phyloP scores from a whole-genome alignment of 73 alveolate genomes.

The Paramecium sonneborni region DNA sequence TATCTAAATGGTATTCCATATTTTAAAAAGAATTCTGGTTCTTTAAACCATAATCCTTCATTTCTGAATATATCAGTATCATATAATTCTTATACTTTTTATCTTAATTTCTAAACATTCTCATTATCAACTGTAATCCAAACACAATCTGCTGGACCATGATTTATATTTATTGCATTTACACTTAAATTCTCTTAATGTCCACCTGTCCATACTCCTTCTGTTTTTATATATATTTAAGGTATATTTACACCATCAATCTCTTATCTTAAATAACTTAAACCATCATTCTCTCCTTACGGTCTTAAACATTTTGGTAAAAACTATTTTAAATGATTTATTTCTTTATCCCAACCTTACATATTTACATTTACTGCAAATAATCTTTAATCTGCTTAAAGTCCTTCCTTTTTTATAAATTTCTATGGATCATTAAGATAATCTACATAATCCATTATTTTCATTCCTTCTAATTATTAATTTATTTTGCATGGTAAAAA shows the following conservation, averaged over 20 bases:
- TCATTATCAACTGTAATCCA: constrained; percentile 71
- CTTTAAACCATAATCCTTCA: constrained; percentile 75
- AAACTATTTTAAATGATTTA: constrained; percentile 55
- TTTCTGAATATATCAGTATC: constrained; percentile 67
- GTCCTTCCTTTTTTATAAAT: not conserved
- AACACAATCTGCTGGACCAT: constrained; percentile 74
- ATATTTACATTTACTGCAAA: constrained; percentile 77
- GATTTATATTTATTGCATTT: constrained; percentile 75
- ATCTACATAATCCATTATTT: not conserved
- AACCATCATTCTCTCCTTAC: constrained; percentile 11
- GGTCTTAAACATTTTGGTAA: constrained; percentile 66
- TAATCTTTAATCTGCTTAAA: not conserved
- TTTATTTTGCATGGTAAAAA: not conserved
- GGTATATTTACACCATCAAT: constrained; percentile 77
- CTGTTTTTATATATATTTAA: constrained; percentile 71
- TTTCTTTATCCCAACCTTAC: constrained; percentile 71
- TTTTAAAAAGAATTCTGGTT: constrained; percentile 56
- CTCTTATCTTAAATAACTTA: constrained; percentile 71
- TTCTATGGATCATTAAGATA: not conserved
- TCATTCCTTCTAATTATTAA: not conserved
- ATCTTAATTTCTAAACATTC: constrained; percentile 56
- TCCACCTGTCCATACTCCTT: constrained; percentile 83
- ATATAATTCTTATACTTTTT: not conserved
- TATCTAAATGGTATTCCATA: constrained; percentile 61
- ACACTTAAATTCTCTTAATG: constrained; percentile 77